A percentile compares a stretch with the other conserved stretches of the same genome.
phyloP scores from a whole-genome alignment of 805 yeast species.

The Kuraishia hungarica region DNA sequence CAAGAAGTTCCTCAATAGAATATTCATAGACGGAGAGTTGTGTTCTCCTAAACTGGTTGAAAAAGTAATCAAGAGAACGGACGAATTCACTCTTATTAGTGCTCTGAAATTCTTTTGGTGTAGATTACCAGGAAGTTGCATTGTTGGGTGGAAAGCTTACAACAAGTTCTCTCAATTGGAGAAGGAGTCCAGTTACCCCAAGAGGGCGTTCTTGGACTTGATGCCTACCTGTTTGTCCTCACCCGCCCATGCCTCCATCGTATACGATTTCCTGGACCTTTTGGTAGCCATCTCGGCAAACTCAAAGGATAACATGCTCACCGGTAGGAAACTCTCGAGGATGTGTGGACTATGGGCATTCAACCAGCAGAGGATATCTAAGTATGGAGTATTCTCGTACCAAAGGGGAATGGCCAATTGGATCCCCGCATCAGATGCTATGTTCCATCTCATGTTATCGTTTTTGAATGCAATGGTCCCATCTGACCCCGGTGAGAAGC shows the following conservation, averaged over 20 bases:
- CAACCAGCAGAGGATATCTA: constrained; percentile 19
- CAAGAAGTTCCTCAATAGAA: constrained; percentile 42
- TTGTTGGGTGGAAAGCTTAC: constrained; percentile 84
- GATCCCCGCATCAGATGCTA: constrained; percentile 78
- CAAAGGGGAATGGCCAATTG: constrained; percentile 68
- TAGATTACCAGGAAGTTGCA: constrained; percentile 67
- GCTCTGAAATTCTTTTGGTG: constrained; percentile 83
- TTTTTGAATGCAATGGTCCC: constrained; percentile 73
- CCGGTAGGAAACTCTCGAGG: constrained; percentile 72
- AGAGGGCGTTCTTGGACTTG: constrained; percentile 64
- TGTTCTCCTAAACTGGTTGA: constrained; percentile 30
- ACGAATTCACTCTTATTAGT: constrained; percentile 64
- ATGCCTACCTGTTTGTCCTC: constrained; percentile 82
- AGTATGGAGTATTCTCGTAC: constrained; percentile 37
- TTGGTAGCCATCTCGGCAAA: constrained; percentile 71
- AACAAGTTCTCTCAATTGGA: constrained; percentile 60
- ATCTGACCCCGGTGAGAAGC: constrained; percentile 41
- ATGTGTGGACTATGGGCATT: constrained; percentile 91
- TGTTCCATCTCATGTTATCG: constrained; percentile 70
- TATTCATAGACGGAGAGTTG: constrained; percentile 53
- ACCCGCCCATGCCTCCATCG: constrained; percentile 84
- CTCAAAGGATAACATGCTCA: constrained; percentile 67
- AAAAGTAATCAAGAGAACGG: constrained; percentile 39
- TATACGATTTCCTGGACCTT: constrained; percentile 79
- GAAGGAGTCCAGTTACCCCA: constrained; percentile 55